These are phyloP conservation scores for Phytophthora cryptogea DNA, from an alignment of 352 stramenopile genomes.

Conservation along the genomic window DNA sequence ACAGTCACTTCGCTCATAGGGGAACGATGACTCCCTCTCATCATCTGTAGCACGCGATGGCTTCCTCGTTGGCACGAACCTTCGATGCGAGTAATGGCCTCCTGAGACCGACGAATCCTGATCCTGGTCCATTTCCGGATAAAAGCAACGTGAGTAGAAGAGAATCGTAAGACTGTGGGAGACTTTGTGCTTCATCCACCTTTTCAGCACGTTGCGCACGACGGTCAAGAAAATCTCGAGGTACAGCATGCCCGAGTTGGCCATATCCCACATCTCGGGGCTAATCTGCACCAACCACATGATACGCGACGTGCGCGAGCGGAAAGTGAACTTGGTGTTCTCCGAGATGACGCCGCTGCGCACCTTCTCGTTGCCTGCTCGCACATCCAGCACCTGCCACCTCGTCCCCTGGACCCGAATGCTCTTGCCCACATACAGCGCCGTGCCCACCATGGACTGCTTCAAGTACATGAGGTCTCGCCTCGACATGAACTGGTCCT, in stretches of 20 bases:
- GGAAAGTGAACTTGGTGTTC: conserved; percentile 97
- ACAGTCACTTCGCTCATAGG: conserved; percentile 62
- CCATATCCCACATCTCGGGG: conserved; percentile 94
- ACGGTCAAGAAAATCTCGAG: conserved; percentile 89
- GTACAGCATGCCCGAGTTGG: conserved; percentile 89
- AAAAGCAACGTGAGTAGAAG: conserved; percentile 92
- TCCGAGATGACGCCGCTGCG: conserved; percentile 94
- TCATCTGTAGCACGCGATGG: conserved; percentile 23
- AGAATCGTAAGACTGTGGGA: conserved; percentile 93
- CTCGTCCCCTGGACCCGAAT: conserved; percentile 74
- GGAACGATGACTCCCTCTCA: conserved; percentile 59
- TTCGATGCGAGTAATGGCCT: conserved; percentile 16
- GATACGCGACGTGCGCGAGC: conserved; percentile 93
- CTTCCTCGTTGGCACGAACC: conserved; percentile 28
- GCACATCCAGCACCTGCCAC: conserved; percentile 92
- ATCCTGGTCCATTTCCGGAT: conserved; percentile 71
- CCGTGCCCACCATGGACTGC: conserved; percentile 65
- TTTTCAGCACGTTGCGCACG: conserved; percentile 81
- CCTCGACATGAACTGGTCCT: conserved; percentile 93
- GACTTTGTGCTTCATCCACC: conserved; percentile 92
- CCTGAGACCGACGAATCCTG: conserved; percentile 26
- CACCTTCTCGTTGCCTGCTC: conserved; percentile 79
- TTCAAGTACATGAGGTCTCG: conserved; percentile 90
- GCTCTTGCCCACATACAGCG: conserved; percentile 80
- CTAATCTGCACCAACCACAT: conserved; percentile 98